phyloP scores from a whole-genome alignment of 352 stramenopile genomes.

The Pythium periplocum region DNA sequence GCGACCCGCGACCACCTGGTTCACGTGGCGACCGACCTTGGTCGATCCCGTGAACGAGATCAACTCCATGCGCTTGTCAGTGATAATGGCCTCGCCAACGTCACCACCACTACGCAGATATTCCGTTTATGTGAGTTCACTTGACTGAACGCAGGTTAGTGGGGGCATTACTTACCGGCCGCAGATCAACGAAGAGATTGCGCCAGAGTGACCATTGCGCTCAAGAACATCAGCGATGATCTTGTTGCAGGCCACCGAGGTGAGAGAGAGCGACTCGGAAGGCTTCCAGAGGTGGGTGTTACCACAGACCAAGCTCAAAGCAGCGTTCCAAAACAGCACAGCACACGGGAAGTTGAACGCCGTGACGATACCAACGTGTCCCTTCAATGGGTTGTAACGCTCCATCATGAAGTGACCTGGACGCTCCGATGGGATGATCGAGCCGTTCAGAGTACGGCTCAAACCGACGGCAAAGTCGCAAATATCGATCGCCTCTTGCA shows the following conservation, averaged over 20 bases:
- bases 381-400: slow-evolving; percentile 90
- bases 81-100: slow-evolving; percentile 82
- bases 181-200: slow-evolving; percentile 83
- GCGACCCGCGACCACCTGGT: slow-evolving; percentile 78
- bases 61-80: slow-evolving; percentile 85
- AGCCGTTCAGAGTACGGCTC: slow-evolving; percentile 83
- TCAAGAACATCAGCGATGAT: slow-evolving; percentile 87
- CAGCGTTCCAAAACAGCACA: slow-evolving; percentile 89
- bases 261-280: slow-evolving; percentile 84
- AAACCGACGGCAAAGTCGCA: slow-evolving; percentile 93
- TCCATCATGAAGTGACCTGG: slow-evolving; percentile 93
- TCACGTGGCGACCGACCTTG: slow-evolving; percentile 83
- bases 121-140: not conserved
- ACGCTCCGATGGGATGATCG: slow-evolving; percentile 88
- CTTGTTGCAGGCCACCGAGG: slow-evolving; percentile 89
- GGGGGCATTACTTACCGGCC: slow-evolving; percentile 26
- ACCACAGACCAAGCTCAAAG: slow-evolving; percentile 85
- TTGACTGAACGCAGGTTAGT: not conserved
- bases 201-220: slow-evolving; percentile 75
- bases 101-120: slow-evolving; percentile 38
- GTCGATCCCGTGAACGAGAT: slow-evolving; percentile 91
- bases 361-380: slow-evolving; percentile 91
- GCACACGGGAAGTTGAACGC: slow-evolving; percentile 93
- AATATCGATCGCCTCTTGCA: slow-evolving; percentile 93
- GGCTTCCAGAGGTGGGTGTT: slow-evolving; percentile 93